Base-by-base conservation (phyloP, 345 rosid genomes). In the Triadica sebifera region DNA sequence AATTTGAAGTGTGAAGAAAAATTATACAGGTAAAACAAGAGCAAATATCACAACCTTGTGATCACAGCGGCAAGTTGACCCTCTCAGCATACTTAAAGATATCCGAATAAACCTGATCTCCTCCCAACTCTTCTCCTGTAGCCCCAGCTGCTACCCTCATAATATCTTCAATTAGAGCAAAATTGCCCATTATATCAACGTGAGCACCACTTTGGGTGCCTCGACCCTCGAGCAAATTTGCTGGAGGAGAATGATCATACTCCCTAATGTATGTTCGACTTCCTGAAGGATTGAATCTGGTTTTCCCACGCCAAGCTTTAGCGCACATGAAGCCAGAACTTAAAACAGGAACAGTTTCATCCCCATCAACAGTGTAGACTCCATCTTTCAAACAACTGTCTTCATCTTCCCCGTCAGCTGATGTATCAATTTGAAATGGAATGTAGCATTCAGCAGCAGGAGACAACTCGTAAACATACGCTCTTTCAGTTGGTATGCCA, bases 121-220 rank as follows among this genome's bases (percentile, higher is more conserved):
- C 97, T 38, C 97, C 98, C 79, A 93, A 46, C 24, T 89, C 92
- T 20, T 88, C 86, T 57, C 98, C 99, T 0, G 88, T 85, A 47
- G 88, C 98, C 38, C 99, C 99, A 0, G 94, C 85, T 19, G 98
- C 99, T 25, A 95, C 82, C 81, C 96, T 87, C 80, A 93, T 85
- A 46, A 93, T 63, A 72, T 95, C 98, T 74, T 95, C 98, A 1
- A 95, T 91, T 76, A 95, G 73, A 8, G 92, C 98, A 75, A 95
- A 95, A 80, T 95, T 95, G 59, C 99, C 99, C 99, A 95, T 93
- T 63, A 95, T 90, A 74, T 95, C 99, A 6, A 93, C 98, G 80
- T 95, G 98, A 7, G 88, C 87, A 11, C 97, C 98, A 57, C 99
- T 95, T 74, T 82, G 96, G 0, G 94, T 95, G 69, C 99, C 98